Percentiles rank a stretch among this genome's conserved stretches.
phyloP scores from a whole-genome alignment of 75 land plant species.

The Ceratopteris richardii region DNA sequence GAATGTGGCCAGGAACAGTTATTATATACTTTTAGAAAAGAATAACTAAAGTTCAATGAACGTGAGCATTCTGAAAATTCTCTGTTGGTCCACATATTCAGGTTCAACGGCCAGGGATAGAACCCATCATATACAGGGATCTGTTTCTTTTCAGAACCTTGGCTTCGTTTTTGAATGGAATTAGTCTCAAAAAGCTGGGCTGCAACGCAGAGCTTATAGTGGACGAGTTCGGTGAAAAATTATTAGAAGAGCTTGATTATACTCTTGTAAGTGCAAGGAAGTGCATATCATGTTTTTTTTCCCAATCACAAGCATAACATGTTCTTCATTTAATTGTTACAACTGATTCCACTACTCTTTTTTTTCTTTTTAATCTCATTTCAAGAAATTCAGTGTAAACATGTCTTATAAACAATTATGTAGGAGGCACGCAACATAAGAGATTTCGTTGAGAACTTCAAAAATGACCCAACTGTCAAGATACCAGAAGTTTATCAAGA shows the following conservation, averaged over 20 bases:
- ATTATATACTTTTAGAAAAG: no score
- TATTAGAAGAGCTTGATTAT: constrained; percentile 96
- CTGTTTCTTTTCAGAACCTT: constrained; percentile 89
- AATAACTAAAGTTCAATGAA: no score
- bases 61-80: no score
- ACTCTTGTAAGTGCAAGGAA: constrained; percentile 87
- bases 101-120: constrained; percentile 95
- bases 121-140: constrained; percentile 92
- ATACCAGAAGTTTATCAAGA: constrained; percentile 81
- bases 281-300: neutral
- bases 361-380: no score
- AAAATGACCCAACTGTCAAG: constrained; percentile 89
- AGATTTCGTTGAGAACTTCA: constrained; percentile 87
- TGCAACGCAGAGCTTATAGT: constrained; percentile 99
- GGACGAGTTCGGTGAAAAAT: constrained; percentile 98
- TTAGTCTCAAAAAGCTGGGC: constrained; percentile 88
- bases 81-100: no score
- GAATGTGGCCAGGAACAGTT: no score
- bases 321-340: no score
- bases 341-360: no score
- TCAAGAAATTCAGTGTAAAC: no score
- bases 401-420: no score
- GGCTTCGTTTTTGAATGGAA: constrained; percentile 91
- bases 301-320: no score
- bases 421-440: constrained; percentile 96